Evolutionary conservation across 2,329 filamentous ascomycete species (phyloP).

Genomic region (Metarhizium robertsii): DNA sequence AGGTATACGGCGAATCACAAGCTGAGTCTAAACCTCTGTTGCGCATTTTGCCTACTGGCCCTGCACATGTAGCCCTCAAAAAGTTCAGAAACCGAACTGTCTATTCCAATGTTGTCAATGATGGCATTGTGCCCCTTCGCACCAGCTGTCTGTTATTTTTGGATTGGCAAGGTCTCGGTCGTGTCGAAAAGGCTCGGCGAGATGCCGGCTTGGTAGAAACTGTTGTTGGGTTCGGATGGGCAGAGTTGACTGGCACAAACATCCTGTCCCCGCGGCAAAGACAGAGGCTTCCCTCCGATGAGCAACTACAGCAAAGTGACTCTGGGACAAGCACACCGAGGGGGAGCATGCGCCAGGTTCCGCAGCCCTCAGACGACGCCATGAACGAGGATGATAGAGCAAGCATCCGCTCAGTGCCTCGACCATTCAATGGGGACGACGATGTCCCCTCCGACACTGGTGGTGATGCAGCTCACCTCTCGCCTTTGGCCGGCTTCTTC

Average conservation of each 20-base stretch:
- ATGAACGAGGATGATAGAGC: conserved; percentile 57
- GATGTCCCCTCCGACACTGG: conserved; percentile 17
- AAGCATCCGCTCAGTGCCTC: conserved; percentile 40
- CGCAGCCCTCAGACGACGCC: conserved; percentile 58
- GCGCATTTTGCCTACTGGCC: conserved; percentile 81
- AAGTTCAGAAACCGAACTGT: conserved; percentile 86
- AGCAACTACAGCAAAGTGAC: conserved; percentile 15
- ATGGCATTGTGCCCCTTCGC: conserved; percentile 88
- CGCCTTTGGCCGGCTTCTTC: conserved; percentile 53
- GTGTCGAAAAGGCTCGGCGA: conserved; percentile 86
- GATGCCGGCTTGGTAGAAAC: conserved; percentile 91
- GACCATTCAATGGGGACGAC: conserved; percentile 18
- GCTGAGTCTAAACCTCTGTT: conserved; percentile 82
- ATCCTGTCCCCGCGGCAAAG: conserved; percentile 35
- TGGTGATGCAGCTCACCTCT: conserved; percentile 17
- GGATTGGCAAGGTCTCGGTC: conserved; percentile 88
- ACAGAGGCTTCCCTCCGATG: conserved; percentile 30
- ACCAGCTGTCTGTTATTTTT: conserved; percentile 95
- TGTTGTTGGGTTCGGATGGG: conserved; percentile 89
- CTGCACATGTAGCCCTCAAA: conserved; percentile 76
- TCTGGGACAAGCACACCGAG: conserved; percentile 26
- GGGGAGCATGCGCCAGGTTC: conserved; percentile 48
- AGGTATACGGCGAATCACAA: conserved; percentile 50
- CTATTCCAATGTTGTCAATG: conserved; percentile 96
- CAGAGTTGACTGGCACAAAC: conserved; percentile 73